Evolutionary conservation across 208 protist genomes (phyloP), one percentile per base, ranked within the genome.

Genomic region (Vickermania ingenoplastis): DNA sequence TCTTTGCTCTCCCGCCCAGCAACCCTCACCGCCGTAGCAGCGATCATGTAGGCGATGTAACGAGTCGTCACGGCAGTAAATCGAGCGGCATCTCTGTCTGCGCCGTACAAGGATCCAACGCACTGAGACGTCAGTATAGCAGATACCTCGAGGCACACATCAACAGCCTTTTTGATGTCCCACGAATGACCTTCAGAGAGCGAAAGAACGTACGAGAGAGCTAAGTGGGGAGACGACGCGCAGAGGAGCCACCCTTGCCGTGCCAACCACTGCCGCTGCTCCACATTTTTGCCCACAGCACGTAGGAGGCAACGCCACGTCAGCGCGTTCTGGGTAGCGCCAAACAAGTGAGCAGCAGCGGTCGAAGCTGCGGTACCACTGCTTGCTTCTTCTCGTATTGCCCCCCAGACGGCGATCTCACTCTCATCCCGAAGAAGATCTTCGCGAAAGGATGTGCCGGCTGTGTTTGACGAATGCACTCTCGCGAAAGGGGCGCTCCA

Each of bases 281-380:
- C 69, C 7, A 57, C 30, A 2, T 67, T 75, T 3, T 26, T 29
- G 7, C 71, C 73, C 3, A 63, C 56, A 17, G 75, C 58, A 11
- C 75, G 77, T 59, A 89, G 66, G 56, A 90, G 48, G 27, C 69
- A 83, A 7, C 86, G 64, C 86, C 86, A 93, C 41, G 74, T 68
- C 21, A 90, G 24, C 3, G 73, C 66, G 27, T 69, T 69, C 1
- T 62, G 62, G 41, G 65, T 54, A n/a, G 61, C 23, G 25, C 68
- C 57, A 63, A 92, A 83, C 2, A 78, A 61, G 21, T 63, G 49
- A n/a, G 36, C 17, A 17, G 36, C 7, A 45, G 17, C 36, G 17
- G n/a, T n/a, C n/a, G n/a, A n/a, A n/a, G n/a, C n/a, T n/a, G n/a
- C n/a, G n/a, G n/a, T n/a, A n/a, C n/a, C n/a, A n/a, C n/a, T n/a